A percentile compares a stretch with the other conserved stretches of the same genome.
Evolutionary conservation across 225 moss, liverwort and hornwort species (phyloP).

Genomic region (Neckera pumila): DNA sequence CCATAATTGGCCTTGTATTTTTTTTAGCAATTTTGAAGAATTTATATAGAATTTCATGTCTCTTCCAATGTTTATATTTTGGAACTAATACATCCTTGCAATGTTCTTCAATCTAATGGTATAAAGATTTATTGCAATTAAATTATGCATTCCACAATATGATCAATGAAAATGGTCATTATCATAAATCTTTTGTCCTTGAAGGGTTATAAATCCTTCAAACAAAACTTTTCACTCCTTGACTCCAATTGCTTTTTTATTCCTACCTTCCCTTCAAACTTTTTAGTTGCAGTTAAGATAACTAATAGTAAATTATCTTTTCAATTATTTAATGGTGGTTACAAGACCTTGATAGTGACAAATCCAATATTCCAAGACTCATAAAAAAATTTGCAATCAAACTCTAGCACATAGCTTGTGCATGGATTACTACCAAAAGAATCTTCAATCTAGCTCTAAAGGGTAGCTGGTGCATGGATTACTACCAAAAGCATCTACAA

Average conservation of each 20-base stretch:
- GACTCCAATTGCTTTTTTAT: background rate
- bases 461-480: too few relatives aligned
- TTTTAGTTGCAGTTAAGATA: background rate
- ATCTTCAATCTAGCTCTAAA: too few relatives aligned
- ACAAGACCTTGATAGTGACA: background rate
- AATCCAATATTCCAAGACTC: background rate
- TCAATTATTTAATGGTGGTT: background rate
- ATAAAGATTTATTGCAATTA: background rate
- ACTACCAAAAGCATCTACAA: too few relatives aligned
- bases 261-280: background rate
- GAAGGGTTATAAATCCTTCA: background rate
- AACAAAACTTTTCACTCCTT: background rate
- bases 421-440: too few relatives aligned
- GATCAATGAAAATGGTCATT: background rate
- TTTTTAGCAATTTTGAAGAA: background rate
- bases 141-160: background rate
- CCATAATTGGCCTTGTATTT: fast-evolving
- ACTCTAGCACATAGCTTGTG: too few relatives aligned
- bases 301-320: fast-evolving
- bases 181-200: background rate
- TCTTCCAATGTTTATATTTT: background rate
- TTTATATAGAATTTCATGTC: background rate
- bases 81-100: background rate
- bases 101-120: background rate
- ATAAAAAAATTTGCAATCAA: background rate